Evolutionary conservation across 129 eudicot species (phyloP).

Genomic region (Flaveria ramosissima): DNA sequence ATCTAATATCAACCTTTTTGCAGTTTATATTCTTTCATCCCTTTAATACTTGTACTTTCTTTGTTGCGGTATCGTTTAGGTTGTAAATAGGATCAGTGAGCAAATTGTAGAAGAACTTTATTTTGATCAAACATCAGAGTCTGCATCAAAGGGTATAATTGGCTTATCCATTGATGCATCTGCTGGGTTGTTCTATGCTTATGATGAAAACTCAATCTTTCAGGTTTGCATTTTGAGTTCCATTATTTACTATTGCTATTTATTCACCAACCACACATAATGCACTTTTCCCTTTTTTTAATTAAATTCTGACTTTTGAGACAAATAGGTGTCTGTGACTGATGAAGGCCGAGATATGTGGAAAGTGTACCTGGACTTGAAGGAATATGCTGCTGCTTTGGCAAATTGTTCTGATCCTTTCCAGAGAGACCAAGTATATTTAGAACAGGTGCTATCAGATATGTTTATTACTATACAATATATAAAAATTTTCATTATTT

Average conservation of each 20-base stretch:
- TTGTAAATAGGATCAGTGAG: slow-evolving; percentile 91
- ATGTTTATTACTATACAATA: background rate
- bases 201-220: slow-evolving; percentile 87
- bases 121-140: slow-evolving; percentile 81
- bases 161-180: slow-evolving; percentile 97
- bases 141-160: slow-evolving; percentile 75
- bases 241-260: background rate
- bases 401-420: slow-evolving; percentile 88
- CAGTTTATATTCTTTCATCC: background rate
- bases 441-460: slow-evolving; percentile 62
- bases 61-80: slow-evolving; percentile 44
- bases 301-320: slow-evolving; percentile 23
- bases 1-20: slow-evolving; percentile 2
- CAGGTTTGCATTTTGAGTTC: slow-evolving; percentile 54
- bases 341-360: slow-evolving; percentile 99
- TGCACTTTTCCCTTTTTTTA: background rate
- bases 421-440: slow-evolving; percentile 94
- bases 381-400: slow-evolving; percentile 91
- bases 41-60: background rate
- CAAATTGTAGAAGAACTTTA: slow-evolving; percentile 92
- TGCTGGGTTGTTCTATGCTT: slow-evolving; percentile 96
- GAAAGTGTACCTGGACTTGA: slow-evolving; percentile 86
- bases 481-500: background rate
- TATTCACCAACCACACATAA: background rate
- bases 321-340: slow-evolving; percentile 79